phyloP scores from a whole-genome alignment of 192 early-diverging fungal species.

The Coemansia nantahalensis region DNA sequence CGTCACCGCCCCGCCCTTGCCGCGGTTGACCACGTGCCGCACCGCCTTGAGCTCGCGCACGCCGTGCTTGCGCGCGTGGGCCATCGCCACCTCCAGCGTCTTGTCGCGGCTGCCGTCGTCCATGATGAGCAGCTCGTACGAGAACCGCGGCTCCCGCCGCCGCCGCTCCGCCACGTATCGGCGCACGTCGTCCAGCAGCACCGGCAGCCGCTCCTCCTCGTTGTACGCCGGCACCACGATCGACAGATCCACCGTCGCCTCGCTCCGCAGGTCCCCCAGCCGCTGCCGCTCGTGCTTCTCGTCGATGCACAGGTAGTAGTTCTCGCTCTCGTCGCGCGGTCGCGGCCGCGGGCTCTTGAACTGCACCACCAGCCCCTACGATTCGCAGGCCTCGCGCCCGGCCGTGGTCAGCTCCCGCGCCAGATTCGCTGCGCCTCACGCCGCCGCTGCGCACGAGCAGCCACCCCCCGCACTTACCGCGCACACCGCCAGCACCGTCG shows the following conservation, averaged over 20 bases:
- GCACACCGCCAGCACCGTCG: slow-evolving; percentile 12
- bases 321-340: slow-evolving; percentile 48
- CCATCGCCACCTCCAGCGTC: slow-evolving; percentile 66
- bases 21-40: slow-evolving; percentile 77
- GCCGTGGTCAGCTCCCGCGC: no score
- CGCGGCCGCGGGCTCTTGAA: slow-evolving; percentile 47
- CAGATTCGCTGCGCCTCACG: background rate
- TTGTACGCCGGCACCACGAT: slow-evolving; percentile 91
- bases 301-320: slow-evolving; percentile 44
- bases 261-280: slow-evolving; percentile 21
- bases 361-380: slow-evolving; percentile 33
- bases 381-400: background rate
- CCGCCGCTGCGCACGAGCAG: background rate
- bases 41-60: slow-evolving; percentile 68
- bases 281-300: slow-evolving; percentile 34
- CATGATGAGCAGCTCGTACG: slow-evolving; percentile 87
- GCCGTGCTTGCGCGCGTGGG: slow-evolving; percentile 59
- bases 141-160: slow-evolving; percentile 47
- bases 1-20: slow-evolving; percentile 93
- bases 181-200: slow-evolving; percentile 80
- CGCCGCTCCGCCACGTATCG: slow-evolving; percentile 59
- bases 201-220: slow-evolving; percentile 78
- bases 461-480: slow-evolving; percentile 9
- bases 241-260: slow-evolving; percentile 59
- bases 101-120: slow-evolving; percentile 89